These are phyloP conservation scores for Scenedesmus sp. DNA, from an alignment of 163 green algal genomes.

Conservation along the genomic window DNA sequence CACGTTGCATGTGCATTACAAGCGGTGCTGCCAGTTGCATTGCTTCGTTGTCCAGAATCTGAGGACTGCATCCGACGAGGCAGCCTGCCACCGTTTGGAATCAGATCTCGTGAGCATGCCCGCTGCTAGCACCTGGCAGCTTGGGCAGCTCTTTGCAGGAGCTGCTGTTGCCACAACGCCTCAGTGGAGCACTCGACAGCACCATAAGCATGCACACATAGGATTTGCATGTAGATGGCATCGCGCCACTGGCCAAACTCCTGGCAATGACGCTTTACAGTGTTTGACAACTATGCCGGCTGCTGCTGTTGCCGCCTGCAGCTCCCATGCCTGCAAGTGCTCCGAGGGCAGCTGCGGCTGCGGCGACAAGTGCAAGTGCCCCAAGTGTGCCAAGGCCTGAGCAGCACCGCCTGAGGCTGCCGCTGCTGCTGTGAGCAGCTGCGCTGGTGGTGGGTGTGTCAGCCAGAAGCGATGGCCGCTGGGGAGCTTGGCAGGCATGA, in stretches of 20 bases:
- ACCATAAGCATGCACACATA: neutral
- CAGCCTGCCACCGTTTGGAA: no score
- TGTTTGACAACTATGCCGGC: neutral
- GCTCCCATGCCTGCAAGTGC: conserved; percentile 10
- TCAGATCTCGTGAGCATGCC: no score
- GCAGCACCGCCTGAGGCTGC: neutral
- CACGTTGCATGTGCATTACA: neutral
- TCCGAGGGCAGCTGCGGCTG: conserved; percentile 20
- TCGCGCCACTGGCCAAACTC: no score
- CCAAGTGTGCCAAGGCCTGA: conserved; percentile 17
- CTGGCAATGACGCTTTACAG: neutral
- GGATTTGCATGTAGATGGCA: neutral
- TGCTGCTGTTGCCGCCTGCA: neutral
- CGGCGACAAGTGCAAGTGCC: conserved; percentile 34
- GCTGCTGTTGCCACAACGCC: no score
- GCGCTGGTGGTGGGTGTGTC: neutral
- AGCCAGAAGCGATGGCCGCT: neutral
- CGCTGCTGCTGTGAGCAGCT: neutral
- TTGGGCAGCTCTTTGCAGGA: neutral
- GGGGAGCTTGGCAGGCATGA: neutral
- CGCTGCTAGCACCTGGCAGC: neutral
- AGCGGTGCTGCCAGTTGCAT: no score
- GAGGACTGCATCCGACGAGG: no score
- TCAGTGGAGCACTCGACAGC: no score
- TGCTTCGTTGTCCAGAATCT: no score